Evolutionary conservation across 2,329 filamentous ascomycete genomes (phyloP), one percentile per base, ranked within the genome.

Genomic region (Talaromyces sp.): DNA sequence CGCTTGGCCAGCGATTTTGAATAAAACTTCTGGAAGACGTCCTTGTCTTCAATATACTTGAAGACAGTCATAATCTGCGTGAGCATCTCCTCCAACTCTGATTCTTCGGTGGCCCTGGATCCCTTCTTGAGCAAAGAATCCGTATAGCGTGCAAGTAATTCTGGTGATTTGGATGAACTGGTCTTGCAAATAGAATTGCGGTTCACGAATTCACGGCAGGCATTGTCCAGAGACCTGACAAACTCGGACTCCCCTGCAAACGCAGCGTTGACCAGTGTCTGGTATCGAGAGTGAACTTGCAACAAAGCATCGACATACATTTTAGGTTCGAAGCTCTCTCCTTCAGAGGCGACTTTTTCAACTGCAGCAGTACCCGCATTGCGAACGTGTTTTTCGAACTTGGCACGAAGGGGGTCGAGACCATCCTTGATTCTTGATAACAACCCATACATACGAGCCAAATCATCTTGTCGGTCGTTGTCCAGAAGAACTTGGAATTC

Each of bases 21-120:
- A 77, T 99, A 99, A 77, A 97, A 99, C 75, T 97, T 99, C 75
- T 97, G 94, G 82, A 99, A 99, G 5, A 99, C 95, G 69, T 99
- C 94, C 81, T 99, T 99, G 77, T 99, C 95, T 72, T 99, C 94
- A 63, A 99, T 97, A 75, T 99, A 99, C 78, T 97, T 97, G 84
- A 99, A 99, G 57, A 99, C 91, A 1, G 93, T 97, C 94, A 99
- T 99, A 67, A 99, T 94, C 73, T 97, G 90, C 19, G 85, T 86
- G 31, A 97, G 79, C 33, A 91, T 88, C 64, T 88, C 87, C 76
- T 99, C 94, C 67, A 97, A 82, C 69, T 99, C 93, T 33, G 89
- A 88, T 70, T 99, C 94, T 70, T 97, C 94, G 13, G 91, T 90
- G 66, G 91, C 91, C 66, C 92, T 95, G 31, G 89, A 89, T 64